Evolutionary conservation across 331 rosid genomes (phyloP).

Genomic region (Prunus yedoensis): DNA sequence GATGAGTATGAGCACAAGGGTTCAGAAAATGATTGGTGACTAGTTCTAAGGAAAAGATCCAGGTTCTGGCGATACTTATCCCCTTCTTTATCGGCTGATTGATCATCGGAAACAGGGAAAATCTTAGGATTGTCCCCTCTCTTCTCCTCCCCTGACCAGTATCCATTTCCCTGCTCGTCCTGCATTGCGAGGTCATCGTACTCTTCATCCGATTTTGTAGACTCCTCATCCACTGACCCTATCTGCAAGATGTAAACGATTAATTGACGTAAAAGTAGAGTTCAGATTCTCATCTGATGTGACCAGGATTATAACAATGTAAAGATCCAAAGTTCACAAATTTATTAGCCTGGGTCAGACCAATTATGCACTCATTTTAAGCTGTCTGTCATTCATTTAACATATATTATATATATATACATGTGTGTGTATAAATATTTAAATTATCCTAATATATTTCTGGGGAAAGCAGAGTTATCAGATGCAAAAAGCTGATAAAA

Average conservation of each 20-base stretch:
- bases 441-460: not conserved
- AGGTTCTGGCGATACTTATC: slow-evolving; percentile 45
- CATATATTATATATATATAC: too few species aligned
- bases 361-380: too few species aligned
- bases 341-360: not conserved
- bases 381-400: too few species aligned
- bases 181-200: slow-evolving; percentile 95
- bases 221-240: slow-evolving; percentile 96
- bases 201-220: slow-evolving; percentile 95
- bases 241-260: slow-evolving; percentile 38
- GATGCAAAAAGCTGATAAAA: not conserved
- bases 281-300: not conserved
- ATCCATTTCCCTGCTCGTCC: slow-evolving; percentile 55
- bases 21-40: slow-evolving; percentile 50
- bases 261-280: not conserved
- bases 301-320: not conserved
- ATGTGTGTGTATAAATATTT: not conserved
- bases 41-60: slow-evolving; percentile 55
- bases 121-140: slow-evolving; percentile 38
- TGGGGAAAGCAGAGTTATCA: not conserved
- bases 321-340: not conserved
- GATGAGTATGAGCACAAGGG: slow-evolving; percentile 51
- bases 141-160: slow-evolving; percentile 51
- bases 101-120: slow-evolving; percentile 25
- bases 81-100: slow-evolving; percentile 24